Percentiles rank a stretch among this genome's conserved stretches.
Conservation (phyloP, 2,329 filamentous ascomycete genomes). For the Diaporthe vaccinii region DNA sequence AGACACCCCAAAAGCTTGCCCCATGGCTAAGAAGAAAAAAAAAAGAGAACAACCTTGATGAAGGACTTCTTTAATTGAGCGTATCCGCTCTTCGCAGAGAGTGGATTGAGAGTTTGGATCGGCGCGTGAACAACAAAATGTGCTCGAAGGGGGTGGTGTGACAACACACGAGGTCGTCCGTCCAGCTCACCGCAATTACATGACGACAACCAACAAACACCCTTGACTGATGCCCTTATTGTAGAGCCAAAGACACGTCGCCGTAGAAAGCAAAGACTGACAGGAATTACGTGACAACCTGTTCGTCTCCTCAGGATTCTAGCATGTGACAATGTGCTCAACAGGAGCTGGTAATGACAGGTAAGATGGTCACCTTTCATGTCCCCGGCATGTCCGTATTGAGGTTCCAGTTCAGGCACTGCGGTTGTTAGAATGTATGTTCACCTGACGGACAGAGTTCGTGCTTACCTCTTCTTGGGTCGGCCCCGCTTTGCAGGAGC, state of each 20-base stretch:
- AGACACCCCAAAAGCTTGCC: not conserved
- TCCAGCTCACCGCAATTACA: not conserved
- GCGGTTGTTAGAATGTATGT: not conserved
- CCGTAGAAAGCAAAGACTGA: not conserved
- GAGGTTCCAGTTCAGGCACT: not conserved
- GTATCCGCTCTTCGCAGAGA: not conserved
- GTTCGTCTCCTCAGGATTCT: not conserved
- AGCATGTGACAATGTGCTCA: not conserved
- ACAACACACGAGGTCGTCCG: not conserved
- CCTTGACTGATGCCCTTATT: too few species aligned
- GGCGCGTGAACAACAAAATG: not conserved
- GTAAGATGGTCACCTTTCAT: not conserved
- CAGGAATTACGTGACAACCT: not conserved
- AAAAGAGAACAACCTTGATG: not conserved
- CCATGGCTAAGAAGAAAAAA: not conserved
- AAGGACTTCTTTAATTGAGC: conserved; percentile 1
- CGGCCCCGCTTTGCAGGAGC: conserved; percentile 40
- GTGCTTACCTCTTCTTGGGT: conserved; percentile 36
- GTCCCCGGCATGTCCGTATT: not conserved
- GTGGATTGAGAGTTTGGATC: not conserved
- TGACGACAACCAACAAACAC: not conserved
- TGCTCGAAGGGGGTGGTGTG: not conserved
- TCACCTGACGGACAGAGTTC: not conserved
- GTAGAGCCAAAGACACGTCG: not conserved
- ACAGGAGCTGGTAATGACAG: not conserved